These are phyloP conservation scores for Pythium volutum DNA, from an alignment of 352 stramenopile species.

Conservation along the genomic window DNA sequence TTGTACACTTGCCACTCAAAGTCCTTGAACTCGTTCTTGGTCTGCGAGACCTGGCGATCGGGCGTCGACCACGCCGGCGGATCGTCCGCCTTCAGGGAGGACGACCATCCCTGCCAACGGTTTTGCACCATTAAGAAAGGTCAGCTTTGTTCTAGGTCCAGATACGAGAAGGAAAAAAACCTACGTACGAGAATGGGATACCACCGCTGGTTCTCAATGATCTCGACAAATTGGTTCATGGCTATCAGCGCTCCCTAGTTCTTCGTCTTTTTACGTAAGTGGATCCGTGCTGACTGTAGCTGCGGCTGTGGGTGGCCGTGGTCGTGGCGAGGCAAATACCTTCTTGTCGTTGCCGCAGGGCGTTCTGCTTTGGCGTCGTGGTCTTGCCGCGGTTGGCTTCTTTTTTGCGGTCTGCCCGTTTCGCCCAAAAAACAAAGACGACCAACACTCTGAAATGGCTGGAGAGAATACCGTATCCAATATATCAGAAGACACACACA, in stretches of 20 bases:
- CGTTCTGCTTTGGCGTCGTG: not conserved
- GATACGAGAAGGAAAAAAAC: not conserved
- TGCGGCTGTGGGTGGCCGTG: not conserved
- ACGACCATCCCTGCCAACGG: slow-evolving; percentile 63
- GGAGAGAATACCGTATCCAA: not conserved
- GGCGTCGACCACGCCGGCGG: slow-evolving; percentile 67
- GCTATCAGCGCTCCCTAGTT: not conserved
- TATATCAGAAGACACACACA: slow-evolving; percentile 4
- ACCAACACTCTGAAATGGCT: slow-evolving; percentile 7
- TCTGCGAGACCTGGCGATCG: slow-evolving; percentile 34
- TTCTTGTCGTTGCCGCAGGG: too few relatives aligned
- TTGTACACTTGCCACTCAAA: slow-evolving; percentile 80
- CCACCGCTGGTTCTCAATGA: slow-evolving; percentile 89
- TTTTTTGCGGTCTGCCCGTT: slow-evolving; percentile 1
- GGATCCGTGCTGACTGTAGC: not conserved
- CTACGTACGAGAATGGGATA: slow-evolving; percentile 65
- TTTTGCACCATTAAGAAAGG: not conserved
- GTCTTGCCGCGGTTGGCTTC: not conserved
- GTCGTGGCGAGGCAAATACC: not conserved
- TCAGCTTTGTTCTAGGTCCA: not conserved
- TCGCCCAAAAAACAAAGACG: slow-evolving; percentile 10
- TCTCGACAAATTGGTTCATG: slow-evolving; percentile 37
- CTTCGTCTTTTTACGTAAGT: too few relatives aligned
- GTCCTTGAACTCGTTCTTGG: slow-evolving; percentile 59
- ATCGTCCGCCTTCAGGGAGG: slow-evolving; percentile 63